Evolutionary conservation across 495 filamentous ascomycete species (phyloP), one percentile per base, ranked within the genome.

Genomic region (Penicillium coprophilum): DNA sequence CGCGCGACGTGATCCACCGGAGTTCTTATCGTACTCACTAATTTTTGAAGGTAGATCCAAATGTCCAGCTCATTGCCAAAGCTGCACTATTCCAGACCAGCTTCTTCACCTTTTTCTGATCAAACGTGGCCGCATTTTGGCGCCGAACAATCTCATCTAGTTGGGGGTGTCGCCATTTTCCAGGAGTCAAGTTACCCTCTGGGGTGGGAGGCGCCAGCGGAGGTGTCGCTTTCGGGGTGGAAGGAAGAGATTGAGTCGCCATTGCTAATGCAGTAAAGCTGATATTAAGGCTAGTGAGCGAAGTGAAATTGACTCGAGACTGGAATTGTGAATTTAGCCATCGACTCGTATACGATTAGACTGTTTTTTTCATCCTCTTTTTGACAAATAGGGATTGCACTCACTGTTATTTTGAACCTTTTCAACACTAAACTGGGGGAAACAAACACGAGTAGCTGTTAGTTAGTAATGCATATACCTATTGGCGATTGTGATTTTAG

Each of bases 81-180:
- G 84, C 76, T 12, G 60, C 68, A 3, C 73, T 68, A 69, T 94
- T 95, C 70, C 84, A 85, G 24, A 80, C 51, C 19, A 96, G 79
- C 36, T 75, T 81, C 46, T 74, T 78, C 17, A 92, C 64, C 57
- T 92, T 90, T 50, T 77, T 79, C 46, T 90, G 83, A 20, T 82
- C 82, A 68, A 97, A 96, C 41, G 77, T 86, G 8, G 84, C 79
- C 19, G 84, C 85, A 71, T 85, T 83, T 55, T 89, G 88, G 28
- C 92, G 85, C 49, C 79, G 80, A 13, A 85, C 80, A 59, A 97
- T 88, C 68, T 95, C 90, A 58, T 87, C 76, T 46, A 96, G 74
- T 28, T 84, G 82, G 5, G 92, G 92, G 71, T 97, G 92, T 57
- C 83, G 82, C 92, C 92, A 97, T 72, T 87, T 90, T 47, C 92